These are phyloP conservation scores for Tylopilus sp. DNA, from an alignment of 768 basidiomycete species.

Conservation along the genomic window DNA sequence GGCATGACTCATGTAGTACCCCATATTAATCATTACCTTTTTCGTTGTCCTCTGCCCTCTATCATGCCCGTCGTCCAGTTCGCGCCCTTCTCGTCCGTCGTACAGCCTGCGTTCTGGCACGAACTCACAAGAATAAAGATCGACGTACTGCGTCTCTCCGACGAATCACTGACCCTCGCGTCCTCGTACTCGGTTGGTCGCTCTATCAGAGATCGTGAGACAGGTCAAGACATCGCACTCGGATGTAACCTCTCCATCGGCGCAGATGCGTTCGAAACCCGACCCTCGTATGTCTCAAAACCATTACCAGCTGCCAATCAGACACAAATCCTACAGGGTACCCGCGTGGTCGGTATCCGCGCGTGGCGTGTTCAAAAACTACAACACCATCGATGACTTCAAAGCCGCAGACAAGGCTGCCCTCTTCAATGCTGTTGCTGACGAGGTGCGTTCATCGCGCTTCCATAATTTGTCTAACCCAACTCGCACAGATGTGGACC, in stretches of 20 bases:
- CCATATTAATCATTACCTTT: background rate
- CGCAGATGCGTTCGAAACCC: conserved; percentile 57
- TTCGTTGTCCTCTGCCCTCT: background rate
- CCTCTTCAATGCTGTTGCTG: conserved; percentile 72
- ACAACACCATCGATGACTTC: conserved; percentile 97
- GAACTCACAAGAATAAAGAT: conserved; percentile 86
- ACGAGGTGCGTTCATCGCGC: conserved; percentile 46
- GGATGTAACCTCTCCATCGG: conserved; percentile 65
- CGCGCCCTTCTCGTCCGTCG: conserved; percentile 79
- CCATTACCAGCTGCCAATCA: conserved; percentile 4
- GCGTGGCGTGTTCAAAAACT: conserved; percentile 82
- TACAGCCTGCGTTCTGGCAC: conserved; percentile 93
- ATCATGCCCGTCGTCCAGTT: conserved; percentile 75
- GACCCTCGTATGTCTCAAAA: conserved; percentile 41
- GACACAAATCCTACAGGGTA: conserved; percentile 31
- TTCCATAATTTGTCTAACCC: background rate
- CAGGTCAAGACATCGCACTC: conserved; percentile 68
- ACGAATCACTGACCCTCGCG: conserved; percentile 58
- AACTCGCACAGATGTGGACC: conserved; percentile 60
- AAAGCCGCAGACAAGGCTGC: conserved; percentile 83
- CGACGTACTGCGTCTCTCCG: conserved; percentile 81
- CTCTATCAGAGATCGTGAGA: conserved; percentile 71
- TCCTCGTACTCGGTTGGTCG: conserved; percentile 73
- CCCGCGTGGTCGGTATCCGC: conserved; percentile 50
- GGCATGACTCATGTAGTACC: conserved; percentile 13